A percentile compares a stretch with the other conserved stretches of the same genome.
Evolutionary conservation across 805 yeast genomes (phyloP).

Genomic region (Candida oleophila): DNA sequence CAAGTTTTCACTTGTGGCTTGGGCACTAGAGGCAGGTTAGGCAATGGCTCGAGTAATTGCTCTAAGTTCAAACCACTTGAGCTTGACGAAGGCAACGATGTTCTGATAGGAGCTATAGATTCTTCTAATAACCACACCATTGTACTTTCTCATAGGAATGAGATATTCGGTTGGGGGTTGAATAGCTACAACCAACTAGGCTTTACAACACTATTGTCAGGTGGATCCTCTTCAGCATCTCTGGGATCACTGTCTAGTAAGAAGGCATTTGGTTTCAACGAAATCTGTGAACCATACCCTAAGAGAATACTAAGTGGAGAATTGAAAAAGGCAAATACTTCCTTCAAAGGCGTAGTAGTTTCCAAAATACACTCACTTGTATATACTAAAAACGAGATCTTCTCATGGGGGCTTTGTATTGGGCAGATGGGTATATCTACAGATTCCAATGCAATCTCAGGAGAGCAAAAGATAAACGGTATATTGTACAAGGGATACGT

Average conservation of each 20-base stretch:
- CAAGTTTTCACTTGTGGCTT: constrained; percentile 63
- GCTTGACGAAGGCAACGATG: constrained; percentile 21
- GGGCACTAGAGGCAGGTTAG: constrained; percentile 71
- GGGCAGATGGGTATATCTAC: constrained; percentile 73
- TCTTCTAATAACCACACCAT: constrained; percentile 69
- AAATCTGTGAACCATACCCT: constrained; percentile 38
- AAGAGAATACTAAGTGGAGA: constrained; percentile 42
- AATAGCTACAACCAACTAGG: constrained; percentile 72
- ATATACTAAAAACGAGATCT: constrained; percentile 47
- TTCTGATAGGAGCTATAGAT: constrained; percentile 35
- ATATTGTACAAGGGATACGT: constrained; percentile 35
- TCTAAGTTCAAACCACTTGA: constrained; percentile 46
- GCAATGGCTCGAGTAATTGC: constrained; percentile 43
- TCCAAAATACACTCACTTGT: constrained; percentile 72
- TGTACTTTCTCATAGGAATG: constrained; percentile 50
- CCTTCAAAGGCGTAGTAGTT: constrained; percentile 50
- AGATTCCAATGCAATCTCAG: constrained; percentile 6
- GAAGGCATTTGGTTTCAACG: constrained; percentile 16
- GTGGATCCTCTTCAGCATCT: constrained; percentile 9
- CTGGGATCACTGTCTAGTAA: constrained; percentile 11
- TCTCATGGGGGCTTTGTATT: constrained; percentile 74
- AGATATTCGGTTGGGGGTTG: constrained; percentile 79
- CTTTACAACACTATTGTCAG: constrained; percentile 12
- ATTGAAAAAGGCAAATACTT: constrained; percentile 27
- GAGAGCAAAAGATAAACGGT: constrained; percentile 28